Conservation (phyloP, 1,284 basidiomycete species). For the Inonotus obliquus region DNA sequence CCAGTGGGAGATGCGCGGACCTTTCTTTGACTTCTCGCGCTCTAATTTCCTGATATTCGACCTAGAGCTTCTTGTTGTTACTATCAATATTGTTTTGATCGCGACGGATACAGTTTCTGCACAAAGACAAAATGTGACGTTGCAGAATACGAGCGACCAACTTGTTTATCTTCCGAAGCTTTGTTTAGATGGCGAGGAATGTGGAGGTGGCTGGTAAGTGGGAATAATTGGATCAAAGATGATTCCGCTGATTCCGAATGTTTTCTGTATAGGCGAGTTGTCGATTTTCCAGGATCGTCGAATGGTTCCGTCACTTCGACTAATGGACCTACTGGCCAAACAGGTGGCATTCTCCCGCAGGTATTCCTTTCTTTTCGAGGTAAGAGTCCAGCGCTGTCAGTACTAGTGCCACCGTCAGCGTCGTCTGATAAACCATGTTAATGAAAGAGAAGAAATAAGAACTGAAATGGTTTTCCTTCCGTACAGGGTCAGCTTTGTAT, state of each 20-base stretch:
- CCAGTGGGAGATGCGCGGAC: constrained; percentile 4
- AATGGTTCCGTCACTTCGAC: constrained; percentile 33
- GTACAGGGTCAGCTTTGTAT: constrained; percentile 40
- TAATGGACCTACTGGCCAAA: constrained; percentile 30
- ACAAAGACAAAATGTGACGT: constrained; percentile 32
- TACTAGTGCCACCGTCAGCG: too few species aligned
- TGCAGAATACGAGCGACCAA: constrained; percentile 36
- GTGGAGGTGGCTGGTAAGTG: constrained; percentile 45
- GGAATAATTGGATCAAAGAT: background rate
- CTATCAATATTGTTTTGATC: background rate
- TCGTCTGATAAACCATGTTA: too few species aligned
- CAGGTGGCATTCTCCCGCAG: constrained; percentile 43
- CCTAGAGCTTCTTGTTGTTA: background rate
- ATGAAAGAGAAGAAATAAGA: too few species aligned
- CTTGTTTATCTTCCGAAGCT: constrained; percentile 48
- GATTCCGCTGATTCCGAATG: constrained; percentile 26
- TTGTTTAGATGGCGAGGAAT: constrained; percentile 33
- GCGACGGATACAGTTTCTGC: background rate
- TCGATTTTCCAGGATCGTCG: constrained; percentile 15
- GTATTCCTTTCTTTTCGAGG: constrained; percentile 51
- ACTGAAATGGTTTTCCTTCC: constrained; percentile 1
- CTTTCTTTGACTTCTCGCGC: background rate
- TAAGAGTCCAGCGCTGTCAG: constrained; percentile 24
- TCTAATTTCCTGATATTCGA: background rate
- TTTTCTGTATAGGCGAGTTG: constrained; percentile 17